Conservation (phyloP, 2,329 filamentous ascomycete species). For the Neophaeococcomyces mojaviensis region DNA sequence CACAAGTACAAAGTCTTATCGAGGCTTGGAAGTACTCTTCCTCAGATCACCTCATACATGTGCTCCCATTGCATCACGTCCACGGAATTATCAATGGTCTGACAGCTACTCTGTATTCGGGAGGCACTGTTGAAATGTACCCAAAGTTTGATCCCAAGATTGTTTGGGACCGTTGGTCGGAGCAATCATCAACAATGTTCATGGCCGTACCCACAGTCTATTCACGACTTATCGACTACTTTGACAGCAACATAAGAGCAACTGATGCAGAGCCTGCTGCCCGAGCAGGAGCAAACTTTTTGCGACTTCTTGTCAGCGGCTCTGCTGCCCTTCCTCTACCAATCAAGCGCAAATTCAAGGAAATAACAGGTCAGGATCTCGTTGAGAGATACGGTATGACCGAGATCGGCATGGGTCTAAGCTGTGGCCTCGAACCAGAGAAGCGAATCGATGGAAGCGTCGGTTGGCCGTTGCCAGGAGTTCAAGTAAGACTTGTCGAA, state of each 20-base stretch:
- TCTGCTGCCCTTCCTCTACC: slow-evolving; percentile 37
- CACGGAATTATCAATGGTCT: slow-evolving; percentile 46
- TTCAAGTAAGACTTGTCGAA: slow-evolving; percentile 40
- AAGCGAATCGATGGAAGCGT: slow-evolving; percentile 31
- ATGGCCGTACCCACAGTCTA: slow-evolving; percentile 47
- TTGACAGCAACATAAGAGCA: slow-evolving; percentile 32
- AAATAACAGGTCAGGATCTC: slow-evolving; percentile 36
- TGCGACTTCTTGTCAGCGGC: slow-evolving; percentile 35
- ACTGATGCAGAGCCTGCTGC: slow-evolving; percentile 32
- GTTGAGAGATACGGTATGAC: slow-evolving; percentile 41
- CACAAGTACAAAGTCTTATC: no score
- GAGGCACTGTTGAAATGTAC: slow-evolving; percentile 43
- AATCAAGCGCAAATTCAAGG: slow-evolving; percentile 33
- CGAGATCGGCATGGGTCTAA: slow-evolving; percentile 44
- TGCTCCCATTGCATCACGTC: slow-evolving; percentile 45
- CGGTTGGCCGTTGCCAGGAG: slow-evolving; percentile 41
- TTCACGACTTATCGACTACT: slow-evolving; percentile 41
- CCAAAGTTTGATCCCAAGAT: slow-evolving; percentile 36
- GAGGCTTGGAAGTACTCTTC: slow-evolving; percentile 35
- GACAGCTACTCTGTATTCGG: slow-evolving; percentile 39
- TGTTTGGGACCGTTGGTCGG: slow-evolving; percentile 43
- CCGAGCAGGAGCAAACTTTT: no score
- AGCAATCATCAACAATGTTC: slow-evolving; percentile 40
- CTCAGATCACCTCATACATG: slow-evolving; percentile 41
- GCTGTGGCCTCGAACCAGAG: slow-evolving; percentile 35